These are phyloP conservation scores for Rubia peregrina DNA, from an alignment of 305 asterid genomes.

Conservation along the genomic window DNA sequence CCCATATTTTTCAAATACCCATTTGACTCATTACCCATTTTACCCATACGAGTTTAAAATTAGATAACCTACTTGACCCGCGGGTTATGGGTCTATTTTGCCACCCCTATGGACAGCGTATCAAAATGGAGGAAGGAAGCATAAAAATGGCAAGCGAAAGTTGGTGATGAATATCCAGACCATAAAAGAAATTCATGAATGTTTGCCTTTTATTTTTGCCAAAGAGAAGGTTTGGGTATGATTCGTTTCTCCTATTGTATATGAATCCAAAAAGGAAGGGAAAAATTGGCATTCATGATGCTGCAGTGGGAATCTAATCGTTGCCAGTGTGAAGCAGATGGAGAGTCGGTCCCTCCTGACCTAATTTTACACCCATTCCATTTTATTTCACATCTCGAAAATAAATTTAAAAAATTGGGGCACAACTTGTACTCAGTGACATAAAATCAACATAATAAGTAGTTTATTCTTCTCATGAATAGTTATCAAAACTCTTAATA, in stretches of 20 bases:
- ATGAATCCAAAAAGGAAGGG: background rate
- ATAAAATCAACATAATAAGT: background rate
- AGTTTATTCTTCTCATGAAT: background rate
- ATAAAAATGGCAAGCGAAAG: background rate
- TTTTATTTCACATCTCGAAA: background rate
- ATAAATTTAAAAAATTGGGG: background rate
- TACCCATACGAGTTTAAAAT: no score
- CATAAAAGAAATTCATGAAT: background rate
- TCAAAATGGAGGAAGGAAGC: background rate
- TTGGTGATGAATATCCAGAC: background rate
- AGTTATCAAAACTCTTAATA: background rate
- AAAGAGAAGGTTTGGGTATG: background rate
- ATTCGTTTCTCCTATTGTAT: background rate
- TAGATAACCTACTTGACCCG: no score
- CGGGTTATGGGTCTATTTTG: no score
- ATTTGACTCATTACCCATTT: no score
- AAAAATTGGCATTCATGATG: background rate
- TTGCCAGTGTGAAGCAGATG: background rate
- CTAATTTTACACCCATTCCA: background rate
- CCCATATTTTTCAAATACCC: no score
- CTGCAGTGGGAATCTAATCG: constrained; percentile 15
- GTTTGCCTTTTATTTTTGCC: background rate
- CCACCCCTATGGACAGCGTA: no score
- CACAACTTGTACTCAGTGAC: background rate
- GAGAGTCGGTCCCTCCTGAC: constrained; percentile 2